phyloP scores from a whole-genome alignment of 2,329 filamentous ascomycete species.

The Lachnellula subtilissima region DNA sequence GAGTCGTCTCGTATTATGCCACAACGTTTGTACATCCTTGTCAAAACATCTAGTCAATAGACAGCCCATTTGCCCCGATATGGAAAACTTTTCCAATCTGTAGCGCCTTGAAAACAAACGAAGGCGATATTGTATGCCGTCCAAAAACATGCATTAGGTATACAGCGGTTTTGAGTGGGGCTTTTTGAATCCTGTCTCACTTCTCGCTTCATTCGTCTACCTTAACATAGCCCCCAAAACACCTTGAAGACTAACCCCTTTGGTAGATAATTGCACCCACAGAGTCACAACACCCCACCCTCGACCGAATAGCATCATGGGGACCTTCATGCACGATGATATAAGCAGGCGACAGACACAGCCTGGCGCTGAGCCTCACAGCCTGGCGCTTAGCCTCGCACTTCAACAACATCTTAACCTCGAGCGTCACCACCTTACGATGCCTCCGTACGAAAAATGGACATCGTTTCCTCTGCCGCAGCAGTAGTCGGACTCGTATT shows the following conservation, averaged over 20 bases:
- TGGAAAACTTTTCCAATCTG: too few species aligned
- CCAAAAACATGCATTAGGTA: too few species aligned
- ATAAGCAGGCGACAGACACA: not conserved
- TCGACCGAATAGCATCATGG: not conserved
- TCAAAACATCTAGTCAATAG: too few species aligned
- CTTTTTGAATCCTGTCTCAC: too few species aligned
- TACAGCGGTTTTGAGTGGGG: too few species aligned
- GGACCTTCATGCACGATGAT: not conserved
- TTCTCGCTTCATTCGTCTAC: too few species aligned
- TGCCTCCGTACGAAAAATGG: slow-evolving; percentile 2
- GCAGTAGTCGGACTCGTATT: slow-evolving; percentile 11
- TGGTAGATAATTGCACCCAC: not conserved
- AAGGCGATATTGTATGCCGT: too few species aligned
- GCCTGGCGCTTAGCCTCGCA: not conserved
- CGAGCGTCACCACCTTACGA: not conserved
- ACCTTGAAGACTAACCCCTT: not conserved
- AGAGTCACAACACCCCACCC: not conserved
- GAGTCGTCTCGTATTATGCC: too few species aligned
- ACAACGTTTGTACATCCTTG: too few species aligned
- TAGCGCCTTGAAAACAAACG: too few species aligned
- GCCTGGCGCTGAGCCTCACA: not conserved
- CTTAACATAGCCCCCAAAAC: not conserved
- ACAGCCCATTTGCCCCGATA: too few species aligned
- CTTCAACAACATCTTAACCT: not conserved
- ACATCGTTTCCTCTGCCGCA: slow-evolving; percentile 9